A percentile compares a stretch with the other conserved stretches of the same genome.
These are phyloP conservation scores for Gossypium davidsonii DNA, from an alignment of 441 rosid species.

Conservation along the genomic window DNA sequence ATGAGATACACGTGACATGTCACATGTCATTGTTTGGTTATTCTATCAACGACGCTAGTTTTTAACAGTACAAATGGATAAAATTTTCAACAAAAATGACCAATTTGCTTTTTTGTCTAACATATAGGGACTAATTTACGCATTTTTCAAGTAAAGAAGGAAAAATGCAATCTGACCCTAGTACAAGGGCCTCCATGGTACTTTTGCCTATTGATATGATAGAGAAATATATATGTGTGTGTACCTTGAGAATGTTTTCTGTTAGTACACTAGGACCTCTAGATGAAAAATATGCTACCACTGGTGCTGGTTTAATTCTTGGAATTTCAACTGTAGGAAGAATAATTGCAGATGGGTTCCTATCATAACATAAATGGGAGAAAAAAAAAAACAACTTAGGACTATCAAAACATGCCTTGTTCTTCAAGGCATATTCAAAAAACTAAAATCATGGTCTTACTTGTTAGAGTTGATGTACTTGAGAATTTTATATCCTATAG, in stretches of 20 bases:
- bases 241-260: slow-evolving; percentile 73
- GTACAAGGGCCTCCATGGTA: too few species aligned
- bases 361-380: slow-evolving; percentile 8
- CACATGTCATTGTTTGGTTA: too few species aligned
- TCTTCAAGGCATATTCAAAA: too few species aligned
- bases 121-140: too few species aligned
- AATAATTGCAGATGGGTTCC: slow-evolving; percentile 56
- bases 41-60: too few species aligned
- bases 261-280: slow-evolving; percentile 65
- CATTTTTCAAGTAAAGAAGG: too few species aligned
- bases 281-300: slow-evolving; percentile 62
- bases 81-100: too few species aligned
- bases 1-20: too few species aligned
- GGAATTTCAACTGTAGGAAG: slow-evolving; percentile 36
- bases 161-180: too few species aligned
- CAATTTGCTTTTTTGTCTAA: too few species aligned
- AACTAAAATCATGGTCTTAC: slow-evolving; percentile 24
- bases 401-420: background rate
- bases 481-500: slow-evolving; percentile 42
- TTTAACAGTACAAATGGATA: too few species aligned
- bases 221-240: background rate
- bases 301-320: slow-evolving; percentile 54
- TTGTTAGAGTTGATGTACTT: slow-evolving; percentile 51
- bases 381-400: background rate
- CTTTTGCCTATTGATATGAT: background rate